Evolutionary conservation across 1,284 basidiomycete genomes (phyloP).

Genomic region (Austroboletus novae-zelandiae): DNA sequence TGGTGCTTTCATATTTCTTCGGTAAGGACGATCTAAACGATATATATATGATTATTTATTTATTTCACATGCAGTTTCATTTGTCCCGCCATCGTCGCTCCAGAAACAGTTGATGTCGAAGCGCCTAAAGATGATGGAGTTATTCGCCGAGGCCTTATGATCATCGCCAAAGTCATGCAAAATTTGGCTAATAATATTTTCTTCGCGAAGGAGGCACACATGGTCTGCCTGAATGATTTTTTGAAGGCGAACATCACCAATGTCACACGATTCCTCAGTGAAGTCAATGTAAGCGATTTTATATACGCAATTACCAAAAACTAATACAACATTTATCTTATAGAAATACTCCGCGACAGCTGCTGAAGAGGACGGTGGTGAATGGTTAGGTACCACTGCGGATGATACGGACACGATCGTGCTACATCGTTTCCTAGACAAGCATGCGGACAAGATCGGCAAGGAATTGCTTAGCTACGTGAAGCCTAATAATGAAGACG

Average conservation of each 20-base stretch:
- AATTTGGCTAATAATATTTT: slow-evolving; percentile 91
- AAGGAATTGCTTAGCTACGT: slow-evolving; percentile 77
- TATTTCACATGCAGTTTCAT: slow-evolving; percentile 55
- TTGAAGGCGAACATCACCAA: slow-evolving; percentile 74
- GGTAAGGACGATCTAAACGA: slow-evolving; percentile 41
- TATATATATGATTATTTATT: background rate
- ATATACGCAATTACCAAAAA: background rate
- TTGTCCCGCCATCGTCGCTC: slow-evolving; percentile 83
- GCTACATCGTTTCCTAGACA: slow-evolving; percentile 79
- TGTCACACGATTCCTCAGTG: slow-evolving; percentile 81
- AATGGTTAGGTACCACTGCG: slow-evolving; percentile 70
- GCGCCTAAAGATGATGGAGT: slow-evolving; percentile 60
- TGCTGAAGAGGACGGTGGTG: slow-evolving; percentile 58
- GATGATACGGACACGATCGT: slow-evolving; percentile 83
- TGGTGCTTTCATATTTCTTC: slow-evolving; percentile 89
- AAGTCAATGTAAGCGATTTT: slow-evolving; percentile 61
- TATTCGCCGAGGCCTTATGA: slow-evolving; percentile 75
- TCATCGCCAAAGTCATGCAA: slow-evolving; percentile 89
- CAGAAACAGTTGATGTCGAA: slow-evolving; percentile 82
- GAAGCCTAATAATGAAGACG: slow-evolving; percentile 59
- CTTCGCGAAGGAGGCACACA: slow-evolving; percentile 86
- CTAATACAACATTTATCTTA: slow-evolving; percentile 6
- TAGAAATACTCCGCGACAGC: slow-evolving; percentile 55
- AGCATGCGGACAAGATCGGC: slow-evolving; percentile 81
- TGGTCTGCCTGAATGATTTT: slow-evolving; percentile 80